phyloP scores from a whole-genome alignment of 2,329 filamentous ascomycete species.

The Microcyclosporella mali region DNA sequence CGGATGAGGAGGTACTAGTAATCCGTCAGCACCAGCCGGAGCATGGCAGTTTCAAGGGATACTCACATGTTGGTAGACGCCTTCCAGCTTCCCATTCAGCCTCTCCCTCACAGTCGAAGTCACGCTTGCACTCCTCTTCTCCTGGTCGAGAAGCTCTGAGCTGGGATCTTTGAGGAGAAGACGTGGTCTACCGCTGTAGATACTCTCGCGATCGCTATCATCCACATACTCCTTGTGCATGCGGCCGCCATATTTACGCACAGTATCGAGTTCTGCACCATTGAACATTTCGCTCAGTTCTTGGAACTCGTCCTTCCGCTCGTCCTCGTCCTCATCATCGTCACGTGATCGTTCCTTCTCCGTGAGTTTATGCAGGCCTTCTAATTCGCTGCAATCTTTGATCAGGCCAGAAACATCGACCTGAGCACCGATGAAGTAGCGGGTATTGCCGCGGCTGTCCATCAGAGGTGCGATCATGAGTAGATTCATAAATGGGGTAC shows the following conservation, averaged over 20 bases:
- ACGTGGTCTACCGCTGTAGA: constrained; percentile 36
- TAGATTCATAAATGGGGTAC: constrained; percentile 70
- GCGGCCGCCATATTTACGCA: constrained; percentile 57
- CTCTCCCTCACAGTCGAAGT: constrained; percentile 17
- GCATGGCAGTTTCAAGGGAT: neutral
- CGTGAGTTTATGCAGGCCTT: constrained; percentile 46
- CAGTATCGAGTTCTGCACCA: constrained; percentile 57
- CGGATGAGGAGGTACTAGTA: constrained; percentile 44
- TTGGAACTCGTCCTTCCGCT: constrained; percentile 57
- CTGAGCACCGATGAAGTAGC: constrained; percentile 68
- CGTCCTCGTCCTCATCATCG: constrained; percentile 28
- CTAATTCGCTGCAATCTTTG: constrained; percentile 60
- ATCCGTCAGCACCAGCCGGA: constrained; percentile 2
- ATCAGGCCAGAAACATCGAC: constrained; percentile 65
- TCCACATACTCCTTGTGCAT: constrained; percentile 53
- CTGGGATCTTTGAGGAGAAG: constrained; percentile 46
- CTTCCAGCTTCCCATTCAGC: constrained; percentile 41
- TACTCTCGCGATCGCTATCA: constrained; percentile 41
- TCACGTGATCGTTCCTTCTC: constrained; percentile 28
- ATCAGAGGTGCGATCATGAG: constrained; percentile 67
- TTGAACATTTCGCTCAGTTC: constrained; percentile 66
- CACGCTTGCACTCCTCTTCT: constrained; percentile 10
- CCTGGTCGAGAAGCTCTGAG: constrained; percentile 25
- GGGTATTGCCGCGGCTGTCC: constrained; percentile 59
- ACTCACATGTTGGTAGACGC: constrained; percentile 54